Base-by-base conservation (phyloP, 305 asterid genomes). In the Fraxinus latifolia region DNA sequence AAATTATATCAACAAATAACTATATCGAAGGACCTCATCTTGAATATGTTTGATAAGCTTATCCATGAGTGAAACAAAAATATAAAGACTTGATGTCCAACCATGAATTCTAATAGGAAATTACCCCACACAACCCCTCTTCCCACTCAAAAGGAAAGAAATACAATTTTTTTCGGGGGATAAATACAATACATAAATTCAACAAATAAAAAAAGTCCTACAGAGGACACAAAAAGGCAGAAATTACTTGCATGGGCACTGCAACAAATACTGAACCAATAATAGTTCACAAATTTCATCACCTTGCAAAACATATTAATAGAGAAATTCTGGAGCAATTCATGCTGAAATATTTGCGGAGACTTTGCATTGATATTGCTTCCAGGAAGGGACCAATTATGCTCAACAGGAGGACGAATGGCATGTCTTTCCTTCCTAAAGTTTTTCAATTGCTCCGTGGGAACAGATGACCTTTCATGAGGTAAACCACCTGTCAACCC, bases 281-380 rank as follows among this genome's bases (percentile, higher is more conserved):
- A 68, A 31, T 80, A 21, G 89, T 72, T 72, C 19, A 9, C 55
- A 68, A 53, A 47, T 23, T 74, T 72, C 76, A 70, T 19, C 72
- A 91, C 99, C 99, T 96, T 96, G 97, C 98, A 94, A 83, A 96
- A 96, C 97, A 96, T 90, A 86, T 96, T 94, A 82, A 96, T 85
- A 19, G 95, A 91, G 92, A 96, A 96, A 90, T 96, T 91, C 88
- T 94, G 99, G 82, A 96, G 98, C 89, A 96, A 91, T 83, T 96
- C 99, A 72, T 96, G 99, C 88, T 96, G 98, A 92, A 96, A 96
- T 88, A 94, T 93, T 89, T 94, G 97, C 27, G 99, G 98, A 76
- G 84, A 87, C 84, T 90, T 89, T 60, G 85, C 79, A 75, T 89
- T 85, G 34, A 85, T 79, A 42, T 74, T 74, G 84, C 88, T 85